Evolutionary conservation across 2,329 filamentous ascomycete genomes (phyloP), one percentile per base, ranked within the genome.

Genomic region (Cladophialophora psammophila): DNA sequence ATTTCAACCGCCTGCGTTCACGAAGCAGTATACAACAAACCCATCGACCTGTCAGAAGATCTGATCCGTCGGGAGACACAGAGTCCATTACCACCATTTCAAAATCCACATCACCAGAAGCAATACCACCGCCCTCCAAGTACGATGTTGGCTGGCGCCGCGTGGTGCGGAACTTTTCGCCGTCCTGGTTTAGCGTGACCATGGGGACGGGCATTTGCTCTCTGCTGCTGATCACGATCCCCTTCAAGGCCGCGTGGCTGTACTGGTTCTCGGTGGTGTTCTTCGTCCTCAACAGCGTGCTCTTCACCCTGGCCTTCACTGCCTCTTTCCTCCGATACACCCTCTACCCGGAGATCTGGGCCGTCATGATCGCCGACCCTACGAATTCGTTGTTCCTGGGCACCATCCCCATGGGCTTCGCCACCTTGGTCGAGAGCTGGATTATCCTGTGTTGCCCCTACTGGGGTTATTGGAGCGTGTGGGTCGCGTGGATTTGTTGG

Each of bases 171-270:
- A 78, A 79, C 59, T 79, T 80, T 59, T 78, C 77, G 0, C 78
- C 78, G 7, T 91, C 76, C 9, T 82, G 87, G 86, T 88, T 88
- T 74, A 80, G 84, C 2, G 82, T 85, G 36, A 87, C 82, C 52
- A 88, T 91, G 88, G 89, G 89, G 34, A 91, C 89, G 0, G 90
- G 89, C 20, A 86, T 91, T 45, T 86, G 89, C 8, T 86, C 86
- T 1, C 84, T 90, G 45, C 80, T 91, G 20, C 81, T 91, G 18
- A 81, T 86, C 70, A 83, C 85, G 18, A 81, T 91, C 10, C 89
- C 89, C 0, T 91, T 87, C 75, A 83, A 88, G 68, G 81, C 82
- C 1, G 64, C 71, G 8, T 89, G 85, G 82, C 79, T 91, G 0
- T 82, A 85, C 71, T 87, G 84, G 76, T 79, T 90, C 20, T 86